Evolutionary conservation across 495 filamentous ascomycete genomes (phyloP).

Genomic region (Schizothecium vesticola): DNA sequence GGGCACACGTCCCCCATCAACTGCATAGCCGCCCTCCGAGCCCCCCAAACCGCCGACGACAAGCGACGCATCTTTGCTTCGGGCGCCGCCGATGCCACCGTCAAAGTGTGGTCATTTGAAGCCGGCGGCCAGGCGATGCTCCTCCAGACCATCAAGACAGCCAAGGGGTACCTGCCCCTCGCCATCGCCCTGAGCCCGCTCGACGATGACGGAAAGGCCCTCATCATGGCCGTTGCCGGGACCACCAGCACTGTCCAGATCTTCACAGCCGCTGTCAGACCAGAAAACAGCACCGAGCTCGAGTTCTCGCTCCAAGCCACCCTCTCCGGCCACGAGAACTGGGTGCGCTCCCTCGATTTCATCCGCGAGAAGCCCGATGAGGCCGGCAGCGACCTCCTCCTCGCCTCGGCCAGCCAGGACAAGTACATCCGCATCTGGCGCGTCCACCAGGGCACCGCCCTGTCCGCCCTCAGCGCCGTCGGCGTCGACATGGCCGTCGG

Average conservation of each 20-base stretch:
- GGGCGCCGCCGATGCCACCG: constrained; percentile 75
- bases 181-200: constrained; percentile 60
- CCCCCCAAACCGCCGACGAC: constrained; percentile 20
- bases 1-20: constrained; percentile 75
- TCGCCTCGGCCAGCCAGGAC: constrained; percentile 94
- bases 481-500: constrained; percentile 41
- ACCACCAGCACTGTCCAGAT: constrained; percentile 75
- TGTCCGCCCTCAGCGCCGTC: constrained; percentile 44
- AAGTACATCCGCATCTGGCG: constrained; percentile 96
- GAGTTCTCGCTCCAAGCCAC: constrained; percentile 71
- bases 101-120: constrained; percentile 69
- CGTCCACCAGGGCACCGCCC: constrained; percentile 60
- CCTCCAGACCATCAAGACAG: constrained; percentile 66
- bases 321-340: constrained; percentile 87
- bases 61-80: constrained; percentile 50
- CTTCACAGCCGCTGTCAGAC: constrained; percentile 47
- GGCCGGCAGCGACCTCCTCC: constrained; percentile 58
- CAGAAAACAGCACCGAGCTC: constrained; percentile 14
- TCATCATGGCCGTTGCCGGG: constrained; percentile 75
- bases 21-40: constrained; percentile 57
- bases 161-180: constrained; percentile 75
- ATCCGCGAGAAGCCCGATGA: constrained; percentile 50
- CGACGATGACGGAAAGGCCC: constrained; percentile 39
- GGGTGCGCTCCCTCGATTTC: constrained; percentile 83
- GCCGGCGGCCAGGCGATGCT: constrained; percentile 39